Base-by-base conservation (phyloP, 495 filamentous ascomycete genomes). In the Aspergillus olivimuriae region DNA sequence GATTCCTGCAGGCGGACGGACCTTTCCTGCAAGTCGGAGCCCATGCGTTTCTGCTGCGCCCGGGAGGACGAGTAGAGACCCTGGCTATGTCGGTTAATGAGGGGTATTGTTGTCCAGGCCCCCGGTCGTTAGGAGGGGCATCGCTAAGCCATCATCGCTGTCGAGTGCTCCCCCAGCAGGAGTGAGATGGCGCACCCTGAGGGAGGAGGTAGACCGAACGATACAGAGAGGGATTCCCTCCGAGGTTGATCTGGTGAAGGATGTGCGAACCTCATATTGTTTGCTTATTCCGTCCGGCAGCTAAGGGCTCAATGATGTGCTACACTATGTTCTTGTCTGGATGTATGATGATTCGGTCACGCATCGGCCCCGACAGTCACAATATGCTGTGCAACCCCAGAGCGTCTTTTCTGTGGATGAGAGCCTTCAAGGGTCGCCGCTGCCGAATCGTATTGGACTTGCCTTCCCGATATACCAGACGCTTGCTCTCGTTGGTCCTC, bases 1-100 rank as follows among this genome's bases (percentile, higher is more conserved):
- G 11, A 5, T 28, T 11, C 24, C 43, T 53, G 46, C 43, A 50
- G 30, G 51, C 37, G 51, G 44, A 53, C 46, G 46, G 46, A 21
- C 46, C 46, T 42, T 46, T 31, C 33, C 46, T 46, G 51, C 51
- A 49, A 34, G 34, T n/a, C 23, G 31, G 21, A 40, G 28, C 11
- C 28, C 41, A 43, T 41, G 42, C 46, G 42, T 12, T 37, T 35
- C 16, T 31, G 39, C 45, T 45, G 46, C 46, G 32, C 23, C 32
- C 11, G 6, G 11, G 6, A 28, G 24, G 11, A n/a, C n/a, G n/a
- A n/a, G n/a, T n/a, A n/a, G n/a, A 11, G 24, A 5, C 11, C 6
- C 24, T 28, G 24, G 24, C 24, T 11, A 28, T 28, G 24, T 28
- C 24, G 11, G 24, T 5, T 11, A 28, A 28, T 7, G 32, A 34